Percentiles rank a stretch among this genome's conserved stretches.
phyloP scores from a whole-genome alignment of 140 eudicot genomes.

The Oenanthe javanica region DNA sequence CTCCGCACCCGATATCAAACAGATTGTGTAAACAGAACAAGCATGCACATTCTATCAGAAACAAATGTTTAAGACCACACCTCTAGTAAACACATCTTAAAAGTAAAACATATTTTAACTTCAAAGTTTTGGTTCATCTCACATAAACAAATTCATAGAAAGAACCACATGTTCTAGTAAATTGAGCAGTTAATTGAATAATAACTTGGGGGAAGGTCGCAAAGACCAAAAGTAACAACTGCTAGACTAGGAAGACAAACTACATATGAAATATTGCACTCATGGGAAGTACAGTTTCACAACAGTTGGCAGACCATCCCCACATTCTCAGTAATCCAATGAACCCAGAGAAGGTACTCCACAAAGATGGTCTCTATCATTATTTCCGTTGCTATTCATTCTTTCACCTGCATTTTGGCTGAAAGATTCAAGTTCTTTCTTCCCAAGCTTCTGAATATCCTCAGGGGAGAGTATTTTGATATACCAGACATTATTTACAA shows the following conservation, averaged over 20 bases:
- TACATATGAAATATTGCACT: neutral
- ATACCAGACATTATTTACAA: constrained; percentile 91
- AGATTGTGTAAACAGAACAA: neutral
- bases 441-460: constrained; percentile 73
- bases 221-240: neutral
- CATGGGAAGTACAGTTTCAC: neutral
- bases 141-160: neutral
- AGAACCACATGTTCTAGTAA: neutral
- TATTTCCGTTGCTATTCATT: constrained; percentile 28
- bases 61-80: neutral
- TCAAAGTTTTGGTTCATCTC: neutral
- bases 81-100: neutral
- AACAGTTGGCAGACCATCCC: neutral
- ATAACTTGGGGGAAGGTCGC: constrained; percentile 2
- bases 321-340: constrained; percentile 44
- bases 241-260: constrained; percentile 3
- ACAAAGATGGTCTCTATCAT: constrained; percentile 45
- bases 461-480: constrained; percentile 96
- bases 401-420: constrained; percentile 46
- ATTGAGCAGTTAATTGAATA: neutral
- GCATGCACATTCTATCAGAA: neutral
- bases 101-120: neutral
- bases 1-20: neutral
- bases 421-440: constrained; percentile 51
- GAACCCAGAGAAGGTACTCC: constrained; percentile 67